Base-by-base conservation (phyloP, 139 green algal genomes). In the Chlamydomonas sphaeroides region DNA sequence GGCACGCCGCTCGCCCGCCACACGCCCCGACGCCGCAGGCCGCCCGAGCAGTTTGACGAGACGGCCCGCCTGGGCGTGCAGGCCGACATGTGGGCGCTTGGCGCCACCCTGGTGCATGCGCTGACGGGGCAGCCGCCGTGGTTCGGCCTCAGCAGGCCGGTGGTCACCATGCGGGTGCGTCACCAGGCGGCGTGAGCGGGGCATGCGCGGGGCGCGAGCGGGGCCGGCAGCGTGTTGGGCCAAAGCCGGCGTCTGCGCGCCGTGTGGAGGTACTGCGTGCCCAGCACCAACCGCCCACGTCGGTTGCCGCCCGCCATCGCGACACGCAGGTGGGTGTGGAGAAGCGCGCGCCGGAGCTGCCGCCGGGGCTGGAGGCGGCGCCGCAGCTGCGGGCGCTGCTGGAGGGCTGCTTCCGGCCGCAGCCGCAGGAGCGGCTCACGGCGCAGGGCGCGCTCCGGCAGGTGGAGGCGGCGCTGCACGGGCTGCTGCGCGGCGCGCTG, bases 11-110 rank as follows among this genome's bases (percentile, higher is more conserved):
- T 39, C n/a, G 10, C 30, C 6, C 25, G 7, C 8, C 56, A n/a
- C 56, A n/a, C 1, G 56, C 18, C 17, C 56, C 3, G 25, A 5
- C 23, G 25, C 56, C 17, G 28, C 28, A 8, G 28, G 68, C 15
- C 68, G 14, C 68, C 68, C 28, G 68, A 75, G 68, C 68, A 75
- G 42, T 75, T 75, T 41, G 23, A n/a, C n/a, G n/a, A n/a, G n/a
- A n/a, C n/a, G n/a, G n/a, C n/a, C n/a, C n/a, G n/a, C n/a, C n/a
- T n/a, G n/a, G n/a, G n/a, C n/a, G n/a, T n/a, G n/a, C n/a, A n/a
- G n/a, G n/a, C n/a, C 35, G 70, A 78, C 35, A 78, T 78, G 70
- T 78, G 70, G 70, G 49, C 41, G 8, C 26, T 78, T 3, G 70
- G 33, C 3, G 17, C 8, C 70, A 78, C 51, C 1, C 21, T 78